Conservation (phyloP, 1,284 basidiomycete genomes). For the Cryptococcus deneoformans region DNA sequence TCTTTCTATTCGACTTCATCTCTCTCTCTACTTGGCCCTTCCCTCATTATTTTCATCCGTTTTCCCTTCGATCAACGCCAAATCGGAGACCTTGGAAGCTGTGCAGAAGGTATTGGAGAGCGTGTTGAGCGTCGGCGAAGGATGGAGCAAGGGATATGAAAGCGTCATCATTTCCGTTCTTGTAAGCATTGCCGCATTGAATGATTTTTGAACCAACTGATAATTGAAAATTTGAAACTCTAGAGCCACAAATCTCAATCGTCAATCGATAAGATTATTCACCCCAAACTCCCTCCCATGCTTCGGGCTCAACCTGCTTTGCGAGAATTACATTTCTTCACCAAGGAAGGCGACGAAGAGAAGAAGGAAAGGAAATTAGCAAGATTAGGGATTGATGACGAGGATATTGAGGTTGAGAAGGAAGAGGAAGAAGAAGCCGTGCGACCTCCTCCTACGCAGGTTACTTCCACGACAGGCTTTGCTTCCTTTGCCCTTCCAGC, state of each 20-base stretch:
- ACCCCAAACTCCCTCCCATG: constrained; percentile 38
- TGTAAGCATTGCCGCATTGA: not conserved
- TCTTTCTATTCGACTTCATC: constrained; percentile 58
- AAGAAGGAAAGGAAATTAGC: constrained; percentile 26
- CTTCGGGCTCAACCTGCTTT: constrained; percentile 32
- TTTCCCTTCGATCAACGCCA: constrained; percentile 10
- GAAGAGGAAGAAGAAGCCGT: constrained; percentile 11
- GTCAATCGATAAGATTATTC: constrained; percentile 24
- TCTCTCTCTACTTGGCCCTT: constrained; percentile 30
- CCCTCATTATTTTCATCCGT: constrained; percentile 9
- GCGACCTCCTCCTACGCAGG: not conserved
- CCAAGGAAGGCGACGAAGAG: constrained; percentile 38
- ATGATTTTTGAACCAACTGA: not conserved
- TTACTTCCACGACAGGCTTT: not conserved
- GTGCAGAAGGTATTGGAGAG: constrained; percentile 16
- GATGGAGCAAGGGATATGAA: constrained; percentile 28
- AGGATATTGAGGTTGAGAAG: constrained; percentile 7
- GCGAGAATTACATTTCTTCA: constrained; percentile 35
- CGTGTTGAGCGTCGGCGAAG: constrained; percentile 23
- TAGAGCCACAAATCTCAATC: not conserved
- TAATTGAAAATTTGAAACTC: not conserved
- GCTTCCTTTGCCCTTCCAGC: not conserved
- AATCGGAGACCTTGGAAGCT: constrained; percentile 8
- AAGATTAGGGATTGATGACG: constrained; percentile 18
- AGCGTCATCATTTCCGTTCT: constrained; percentile 21